Evolutionary conservation across 441 rosid species (phyloP).

Genomic region (Viola pubescens): DNA sequence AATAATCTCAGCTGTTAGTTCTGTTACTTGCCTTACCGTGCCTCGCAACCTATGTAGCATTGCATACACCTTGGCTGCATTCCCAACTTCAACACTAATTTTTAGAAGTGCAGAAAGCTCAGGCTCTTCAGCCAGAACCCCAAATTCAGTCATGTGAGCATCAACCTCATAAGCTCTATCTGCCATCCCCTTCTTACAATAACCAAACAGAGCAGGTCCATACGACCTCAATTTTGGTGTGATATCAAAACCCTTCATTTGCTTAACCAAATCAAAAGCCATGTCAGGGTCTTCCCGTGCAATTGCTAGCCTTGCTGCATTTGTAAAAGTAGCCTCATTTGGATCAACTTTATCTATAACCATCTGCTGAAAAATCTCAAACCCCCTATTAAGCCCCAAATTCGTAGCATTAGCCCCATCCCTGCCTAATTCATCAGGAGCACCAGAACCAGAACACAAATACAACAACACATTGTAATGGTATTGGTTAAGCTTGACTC

Average conservation of each 20-base stretch:
- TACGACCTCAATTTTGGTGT: conserved; percentile 74
- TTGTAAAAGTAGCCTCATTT: conserved; percentile 87
- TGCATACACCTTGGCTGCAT: conserved; percentile 59
- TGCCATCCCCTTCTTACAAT: conserved; percentile 50
- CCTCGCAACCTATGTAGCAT: conserved; percentile 65
- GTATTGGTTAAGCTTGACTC: conserved; percentile 38
- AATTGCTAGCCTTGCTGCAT: conserved; percentile 64
- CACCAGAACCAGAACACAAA: conserved; percentile 45
- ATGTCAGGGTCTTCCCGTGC: conserved; percentile 71
- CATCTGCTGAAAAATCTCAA: conserved; percentile 79
- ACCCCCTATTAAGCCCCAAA: conserved; percentile 51
- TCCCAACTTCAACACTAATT: conserved; percentile 45
- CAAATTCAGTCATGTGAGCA: conserved; percentile 62
- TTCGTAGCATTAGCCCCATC: conserved; percentile 21
- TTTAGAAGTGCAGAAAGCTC: conserved; percentile 71
- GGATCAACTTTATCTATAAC: conserved; percentile 51
- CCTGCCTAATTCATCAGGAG: conserved; percentile 22
- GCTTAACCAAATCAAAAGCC: conserved; percentile 84
- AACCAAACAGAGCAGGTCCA: conserved; percentile 77
- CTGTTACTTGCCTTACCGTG: conserved; percentile 66
- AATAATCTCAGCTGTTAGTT: conserved; percentile 41
- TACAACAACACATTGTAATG: conserved; percentile 71
- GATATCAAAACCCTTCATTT: conserved; percentile 58
- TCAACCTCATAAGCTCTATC: conserved; percentile 74
- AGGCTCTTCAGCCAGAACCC: conserved; percentile 68